These are phyloP conservation scores for Leptographium wingfieldii DNA, from an alignment of 2,329 filamentous ascomycete genomes.

Conservation along the genomic window DNA sequence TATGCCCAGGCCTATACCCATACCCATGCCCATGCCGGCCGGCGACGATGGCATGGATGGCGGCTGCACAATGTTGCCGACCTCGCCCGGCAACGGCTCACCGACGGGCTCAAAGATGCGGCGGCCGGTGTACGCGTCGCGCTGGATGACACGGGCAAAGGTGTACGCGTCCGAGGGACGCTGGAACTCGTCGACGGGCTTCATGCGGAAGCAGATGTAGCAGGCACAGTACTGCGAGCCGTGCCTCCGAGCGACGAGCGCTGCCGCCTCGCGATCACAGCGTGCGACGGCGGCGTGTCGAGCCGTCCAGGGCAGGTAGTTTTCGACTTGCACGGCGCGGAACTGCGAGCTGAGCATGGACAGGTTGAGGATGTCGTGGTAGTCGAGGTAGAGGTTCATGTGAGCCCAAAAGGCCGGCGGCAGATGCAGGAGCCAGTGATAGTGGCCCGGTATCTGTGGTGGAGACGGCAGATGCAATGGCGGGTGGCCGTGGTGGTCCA, in stretches of 20 bases:
- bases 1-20: background rate
- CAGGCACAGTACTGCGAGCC: constrained; percentile 5
- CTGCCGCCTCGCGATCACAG: background rate
- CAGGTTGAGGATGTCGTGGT: constrained; percentile 9
- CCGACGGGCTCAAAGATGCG: constrained; percentile 6
- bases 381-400: constrained; percentile 11
- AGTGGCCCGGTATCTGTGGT: background rate
- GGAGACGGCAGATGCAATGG: background rate
- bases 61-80: background rate
- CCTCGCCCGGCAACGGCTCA: background rate
- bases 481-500: background rate
- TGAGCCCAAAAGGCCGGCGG: constrained; percentile 10
- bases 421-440: constrained; percentile 11
- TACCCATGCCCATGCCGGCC: background rate
- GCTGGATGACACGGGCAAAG: constrained; percentile 8
- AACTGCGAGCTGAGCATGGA: constrained; percentile 8
- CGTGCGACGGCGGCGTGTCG: constrained; percentile 4
- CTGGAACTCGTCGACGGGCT: constrained; percentile 6
- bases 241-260: background rate
- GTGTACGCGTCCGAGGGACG: background rate
- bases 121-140: constrained; percentile 8
- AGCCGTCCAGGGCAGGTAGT: constrained; percentile 9
- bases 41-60: constrained; percentile 4
- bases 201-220: constrained; percentile 14
- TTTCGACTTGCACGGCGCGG: constrained; percentile 2